A percentile compares a stretch with the other conserved stretches of the same genome.
phyloP scores from a whole-genome alignment of 768 basidiomycete species.

The Filobasidium floriforme region DNA sequence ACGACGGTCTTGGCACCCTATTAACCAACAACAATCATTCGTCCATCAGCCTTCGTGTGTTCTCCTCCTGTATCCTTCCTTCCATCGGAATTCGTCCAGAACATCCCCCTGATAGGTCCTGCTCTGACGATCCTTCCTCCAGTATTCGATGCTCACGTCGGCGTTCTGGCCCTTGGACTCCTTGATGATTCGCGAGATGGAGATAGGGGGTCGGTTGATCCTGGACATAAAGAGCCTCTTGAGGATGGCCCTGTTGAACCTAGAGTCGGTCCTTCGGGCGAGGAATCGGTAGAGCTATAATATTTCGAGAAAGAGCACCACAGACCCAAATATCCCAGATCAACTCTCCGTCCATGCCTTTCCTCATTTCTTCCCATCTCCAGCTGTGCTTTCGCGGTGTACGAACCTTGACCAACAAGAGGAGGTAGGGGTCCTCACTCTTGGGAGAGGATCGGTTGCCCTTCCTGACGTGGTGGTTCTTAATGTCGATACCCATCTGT shows the following conservation, averaged over 20 bases:
- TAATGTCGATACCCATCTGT: conserved; percentile 82
- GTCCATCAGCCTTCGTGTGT: conserved; percentile 4
- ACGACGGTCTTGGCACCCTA: conserved; percentile 68
- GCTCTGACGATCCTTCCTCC: conserved; percentile 40
- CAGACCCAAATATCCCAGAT: conserved; percentile 1
- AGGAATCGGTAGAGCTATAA: conserved; percentile 96
- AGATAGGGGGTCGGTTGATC: conserved; percentile 92
- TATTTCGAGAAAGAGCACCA: neutral
- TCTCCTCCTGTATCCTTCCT: too few species aligned
- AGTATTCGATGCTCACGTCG: conserved; percentile 42
- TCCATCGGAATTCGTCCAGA: neutral
- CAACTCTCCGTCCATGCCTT: neutral
- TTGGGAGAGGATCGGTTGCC: conserved; percentile 85
- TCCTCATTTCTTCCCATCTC: neutral
- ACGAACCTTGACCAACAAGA: conserved; percentile 90
- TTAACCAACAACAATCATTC: neutral
- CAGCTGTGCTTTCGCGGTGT: neutral
- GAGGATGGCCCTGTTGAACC: conserved; percentile 95
- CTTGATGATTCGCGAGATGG: conserved; percentile 82
- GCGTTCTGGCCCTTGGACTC: conserved; percentile 56
- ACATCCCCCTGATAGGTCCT: neutral
- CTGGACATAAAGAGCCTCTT: conserved; percentile 88
- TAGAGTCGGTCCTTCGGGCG: conserved; percentile 88
- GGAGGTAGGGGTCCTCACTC: conserved; percentile 98
- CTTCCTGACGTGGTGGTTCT: conserved; percentile 98